These are phyloP conservation scores for Nannizziopsis arthrosporioides DNA, from an alignment of 2,329 filamentous ascomycete species.

Conservation along the genomic window DNA sequence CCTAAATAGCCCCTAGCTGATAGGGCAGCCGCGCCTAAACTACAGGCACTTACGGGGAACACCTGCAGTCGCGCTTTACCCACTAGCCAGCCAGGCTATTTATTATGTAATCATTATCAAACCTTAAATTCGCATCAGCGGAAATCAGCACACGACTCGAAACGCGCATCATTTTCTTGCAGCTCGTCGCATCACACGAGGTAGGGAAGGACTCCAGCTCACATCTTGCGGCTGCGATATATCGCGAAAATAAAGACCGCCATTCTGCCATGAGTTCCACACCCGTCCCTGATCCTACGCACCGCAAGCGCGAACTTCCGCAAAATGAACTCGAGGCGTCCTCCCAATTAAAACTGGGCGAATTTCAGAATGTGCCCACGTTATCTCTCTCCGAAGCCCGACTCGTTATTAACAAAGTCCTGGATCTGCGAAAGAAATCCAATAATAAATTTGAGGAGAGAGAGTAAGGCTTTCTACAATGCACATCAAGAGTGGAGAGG, in stretches of 20 bases:
- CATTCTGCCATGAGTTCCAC: slow-evolving; percentile 8
- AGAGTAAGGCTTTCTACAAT: slow-evolving; percentile 46
- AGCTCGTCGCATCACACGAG: background rate
- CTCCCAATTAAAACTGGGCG: slow-evolving; percentile 70
- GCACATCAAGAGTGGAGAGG: background rate
- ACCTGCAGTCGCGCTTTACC: too few relatives aligned
- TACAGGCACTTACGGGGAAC: too few relatives aligned
- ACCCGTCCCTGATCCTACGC: slow-evolving; percentile 17
- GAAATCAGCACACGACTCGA: too few relatives aligned
- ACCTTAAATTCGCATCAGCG: too few relatives aligned
- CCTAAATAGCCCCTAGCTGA: too few relatives aligned
- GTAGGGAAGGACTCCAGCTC: background rate
- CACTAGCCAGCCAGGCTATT: too few relatives aligned
- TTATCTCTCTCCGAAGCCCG: slow-evolving; percentile 86
- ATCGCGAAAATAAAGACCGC: background rate
- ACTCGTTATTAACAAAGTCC: slow-evolving; percentile 80
- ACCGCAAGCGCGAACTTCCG: slow-evolving; percentile 33
- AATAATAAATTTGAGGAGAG: slow-evolving; percentile 75
- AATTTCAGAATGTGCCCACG: slow-evolving; percentile 84
- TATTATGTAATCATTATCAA: too few relatives aligned
- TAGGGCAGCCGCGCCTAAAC: too few relatives aligned
- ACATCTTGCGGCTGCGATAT: background rate
- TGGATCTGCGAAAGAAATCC: slow-evolving; percentile 66
- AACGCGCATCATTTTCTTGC: too few relatives aligned
- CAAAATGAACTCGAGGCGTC: slow-evolving; percentile 72